Percentiles rank a stretch among this genome's conserved stretches.
These are phyloP conservation scores for Mortierella sp. DNA, from an alignment of 371 early-diverging fungal species.

Conservation along the genomic window DNA sequence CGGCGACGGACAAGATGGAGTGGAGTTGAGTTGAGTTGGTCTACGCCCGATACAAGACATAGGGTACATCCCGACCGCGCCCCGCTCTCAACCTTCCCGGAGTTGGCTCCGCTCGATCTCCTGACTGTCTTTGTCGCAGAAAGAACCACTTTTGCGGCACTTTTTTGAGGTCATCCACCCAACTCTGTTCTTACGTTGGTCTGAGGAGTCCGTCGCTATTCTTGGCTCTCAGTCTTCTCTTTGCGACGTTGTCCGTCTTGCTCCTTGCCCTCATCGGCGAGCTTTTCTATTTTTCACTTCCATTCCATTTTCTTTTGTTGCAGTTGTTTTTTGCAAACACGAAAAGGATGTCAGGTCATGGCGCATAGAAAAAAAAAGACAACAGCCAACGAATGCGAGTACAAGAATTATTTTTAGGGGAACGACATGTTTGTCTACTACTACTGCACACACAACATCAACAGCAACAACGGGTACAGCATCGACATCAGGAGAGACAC, in stretches of 20 bases:
- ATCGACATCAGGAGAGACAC: too few species aligned
- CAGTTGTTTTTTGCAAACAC: not conserved
- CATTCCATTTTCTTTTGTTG: not conserved
- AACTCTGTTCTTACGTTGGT: conserved; percentile 1
- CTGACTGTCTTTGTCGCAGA: not conserved
- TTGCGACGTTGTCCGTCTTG: not conserved
- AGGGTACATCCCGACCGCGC: too few species aligned
- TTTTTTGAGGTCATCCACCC: conserved; percentile 3
- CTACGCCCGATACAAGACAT: too few species aligned
- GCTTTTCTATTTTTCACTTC: not conserved
- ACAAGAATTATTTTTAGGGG: too few species aligned
- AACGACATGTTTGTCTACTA: too few species aligned
- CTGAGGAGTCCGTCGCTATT: not conserved
- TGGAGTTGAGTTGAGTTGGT: too few species aligned
- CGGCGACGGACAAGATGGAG: too few species aligned
- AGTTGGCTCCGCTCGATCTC: not conserved
- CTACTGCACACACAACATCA: too few species aligned
- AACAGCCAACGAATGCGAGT: too few species aligned
- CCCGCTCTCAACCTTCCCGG: too few species aligned
- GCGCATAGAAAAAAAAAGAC: not conserved
- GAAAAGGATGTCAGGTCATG: not conserved
- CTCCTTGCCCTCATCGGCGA: not conserved
- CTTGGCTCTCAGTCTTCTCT: conserved; percentile 1
- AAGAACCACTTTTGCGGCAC: not conserved
- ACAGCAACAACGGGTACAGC: too few species aligned